phyloP scores from a whole-genome alignment of 1,284 basidiomycete genomes.

The Neotropicomus parvogracilis region DNA sequence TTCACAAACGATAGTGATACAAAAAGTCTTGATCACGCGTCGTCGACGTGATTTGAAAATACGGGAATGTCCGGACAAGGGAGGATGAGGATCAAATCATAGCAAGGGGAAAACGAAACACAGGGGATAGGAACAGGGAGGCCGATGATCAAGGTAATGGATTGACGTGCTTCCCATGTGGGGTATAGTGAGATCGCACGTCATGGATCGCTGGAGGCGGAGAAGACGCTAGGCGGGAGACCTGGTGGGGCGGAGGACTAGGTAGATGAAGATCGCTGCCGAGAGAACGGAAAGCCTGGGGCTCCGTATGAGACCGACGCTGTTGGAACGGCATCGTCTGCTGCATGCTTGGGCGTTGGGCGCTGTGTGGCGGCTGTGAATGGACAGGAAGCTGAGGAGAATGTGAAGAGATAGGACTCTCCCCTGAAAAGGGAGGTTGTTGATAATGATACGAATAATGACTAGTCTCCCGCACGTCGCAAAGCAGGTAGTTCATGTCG shows the following conservation, averaged over 20 bases:
- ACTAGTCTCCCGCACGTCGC: constrained; percentile 32
- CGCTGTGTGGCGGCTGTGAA: constrained; percentile 29
- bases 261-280: constrained; percentile 34
- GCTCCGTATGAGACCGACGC: constrained; percentile 33
- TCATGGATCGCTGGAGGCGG: constrained; percentile 35
- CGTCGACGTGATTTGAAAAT: constrained; percentile 31
- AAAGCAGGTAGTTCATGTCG: constrained; percentile 35
- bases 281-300: constrained; percentile 32
- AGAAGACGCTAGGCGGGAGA: constrained; percentile 32
- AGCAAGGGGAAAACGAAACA: constrained; percentile 18
- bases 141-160: constrained; percentile 34
- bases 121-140: constrained; percentile 14
- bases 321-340: constrained; percentile 34
- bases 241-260: constrained; percentile 31
- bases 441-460: constrained; percentile 39
- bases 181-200: constrained; percentile 36
- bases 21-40: constrained; percentile 27
- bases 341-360: constrained; percentile 28
- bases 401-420: constrained; percentile 33
- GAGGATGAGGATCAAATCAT: constrained; percentile 27
- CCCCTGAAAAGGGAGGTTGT: constrained; percentile 32
- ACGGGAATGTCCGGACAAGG: constrained; percentile 29
- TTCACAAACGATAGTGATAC: constrained; percentile 34
- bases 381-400: constrained; percentile 35
- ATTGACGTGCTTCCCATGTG: constrained; percentile 38